These are phyloP conservation scores for Coffea eugenioides DNA, from an alignment of 257 asterid species.

Conservation along the genomic window DNA sequence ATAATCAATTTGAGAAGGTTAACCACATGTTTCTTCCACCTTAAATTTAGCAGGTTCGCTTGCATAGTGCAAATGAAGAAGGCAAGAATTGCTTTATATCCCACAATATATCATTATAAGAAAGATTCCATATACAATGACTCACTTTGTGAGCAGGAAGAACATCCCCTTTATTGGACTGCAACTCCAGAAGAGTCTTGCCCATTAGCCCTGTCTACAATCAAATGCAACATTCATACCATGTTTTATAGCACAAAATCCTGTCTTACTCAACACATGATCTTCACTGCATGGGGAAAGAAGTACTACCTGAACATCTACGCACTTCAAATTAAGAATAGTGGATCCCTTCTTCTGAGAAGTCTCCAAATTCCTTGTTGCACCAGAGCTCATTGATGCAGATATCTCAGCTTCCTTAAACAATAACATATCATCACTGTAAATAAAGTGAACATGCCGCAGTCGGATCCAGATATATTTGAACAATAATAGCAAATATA, in stretches of 20 bases:
- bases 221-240: slow-evolving; percentile 26
- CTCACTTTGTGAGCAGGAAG: slow-evolving; percentile 94
- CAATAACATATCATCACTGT: neutral
- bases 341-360: slow-evolving; percentile 93
- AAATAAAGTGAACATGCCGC: neutral
- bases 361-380: slow-evolving; percentile 77
- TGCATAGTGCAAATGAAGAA: neutral
- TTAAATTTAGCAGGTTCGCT: no score
- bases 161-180: slow-evolving; percentile 89
- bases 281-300: neutral
- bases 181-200: slow-evolving; percentile 79
- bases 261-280: neutral
- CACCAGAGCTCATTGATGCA: slow-evolving; percentile 68
- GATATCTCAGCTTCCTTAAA: slow-evolving; percentile 91
- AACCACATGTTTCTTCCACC: neutral
- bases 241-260: neutral
- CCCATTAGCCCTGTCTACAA: slow-evolving; percentile 92
- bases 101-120: neutral
- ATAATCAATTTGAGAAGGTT: neutral
- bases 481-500: neutral
- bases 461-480: neutral
- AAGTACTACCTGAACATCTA: slow-evolving; percentile 75
- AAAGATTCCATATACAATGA: neutral
- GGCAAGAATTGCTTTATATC: neutral
- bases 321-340: slow-evolving; percentile 86